Evolutionary conservation across 2,329 filamentous ascomycete genomes (phyloP).

Genomic region (Xylariaceae sp.): DNA sequence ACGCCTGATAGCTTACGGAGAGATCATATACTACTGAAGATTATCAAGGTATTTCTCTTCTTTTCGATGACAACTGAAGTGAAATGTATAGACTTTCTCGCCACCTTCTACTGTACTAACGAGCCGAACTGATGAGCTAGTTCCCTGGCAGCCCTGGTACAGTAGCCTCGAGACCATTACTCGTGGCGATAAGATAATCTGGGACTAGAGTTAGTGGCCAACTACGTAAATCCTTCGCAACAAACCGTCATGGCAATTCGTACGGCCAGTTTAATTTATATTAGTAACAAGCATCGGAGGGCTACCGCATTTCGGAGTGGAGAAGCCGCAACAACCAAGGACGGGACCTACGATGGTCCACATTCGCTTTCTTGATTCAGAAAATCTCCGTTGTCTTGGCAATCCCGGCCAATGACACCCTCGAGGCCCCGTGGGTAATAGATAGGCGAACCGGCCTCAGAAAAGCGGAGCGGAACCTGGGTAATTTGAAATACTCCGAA

Average conservation of each 20-base stretch:
- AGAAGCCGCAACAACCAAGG: neutral
- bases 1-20: neutral
- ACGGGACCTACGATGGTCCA: neutral
- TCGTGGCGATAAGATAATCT: too few relatives aligned
- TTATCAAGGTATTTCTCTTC: neutral
- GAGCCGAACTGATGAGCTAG: too few relatives aligned
- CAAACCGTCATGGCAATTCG: too few relatives aligned
- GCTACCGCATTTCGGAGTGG: neutral
- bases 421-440: neutral
- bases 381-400: neutral
- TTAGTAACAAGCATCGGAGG: too few relatives aligned
- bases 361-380: neutral
- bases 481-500: neutral
- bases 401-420: neutral
- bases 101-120: too few relatives aligned
- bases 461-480: neutral
- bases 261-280: too few relatives aligned
- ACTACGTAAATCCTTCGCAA: too few relatives aligned
- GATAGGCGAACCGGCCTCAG: neutral
- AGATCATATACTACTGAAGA: too few relatives aligned
- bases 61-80: neutral
- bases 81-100: neutral
- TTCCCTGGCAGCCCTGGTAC: too few relatives aligned
- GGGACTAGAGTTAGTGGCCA: too few relatives aligned
- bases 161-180: too few relatives aligned